Evolutionary conservation across 2,329 filamentous ascomycete species (phyloP).

Genomic region (Monilinia fructicola): DNA sequence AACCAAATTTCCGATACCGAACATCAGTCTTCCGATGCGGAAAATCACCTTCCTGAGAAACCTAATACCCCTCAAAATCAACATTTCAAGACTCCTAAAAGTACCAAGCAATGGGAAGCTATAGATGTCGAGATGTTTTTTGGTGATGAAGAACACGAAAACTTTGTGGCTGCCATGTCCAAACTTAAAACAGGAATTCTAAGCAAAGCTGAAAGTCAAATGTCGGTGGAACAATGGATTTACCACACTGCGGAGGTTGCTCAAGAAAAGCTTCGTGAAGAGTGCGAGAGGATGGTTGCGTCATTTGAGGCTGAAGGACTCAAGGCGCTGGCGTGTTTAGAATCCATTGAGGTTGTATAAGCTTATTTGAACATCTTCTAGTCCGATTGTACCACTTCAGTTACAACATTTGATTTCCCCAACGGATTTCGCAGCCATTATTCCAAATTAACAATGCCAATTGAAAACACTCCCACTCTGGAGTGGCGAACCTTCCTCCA

Average conservation of each 20-base stretch:
- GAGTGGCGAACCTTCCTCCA: too few relatives aligned
- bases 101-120: constrained; percentile 64
- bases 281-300: constrained; percentile 81
- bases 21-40: constrained; percentile 75
- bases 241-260: constrained; percentile 75
- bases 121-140: constrained; percentile 75
- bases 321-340: constrained; percentile 73
- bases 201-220: constrained; percentile 74
- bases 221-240: constrained; percentile 96
- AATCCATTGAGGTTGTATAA: constrained; percentile 43
- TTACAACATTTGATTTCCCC: too few relatives aligned
- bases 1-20: constrained; percentile 65
- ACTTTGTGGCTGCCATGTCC: constrained; percentile 44
- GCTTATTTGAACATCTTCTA: neutral
- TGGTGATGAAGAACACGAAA: constrained; percentile 41
- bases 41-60: constrained; percentile 60
- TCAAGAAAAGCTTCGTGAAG: constrained; percentile 73
- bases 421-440: too few relatives aligned
- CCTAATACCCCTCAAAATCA: constrained; percentile 53
- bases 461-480: too few relatives aligned
- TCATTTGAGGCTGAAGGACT: constrained; percentile 81
- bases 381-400: too few relatives aligned
- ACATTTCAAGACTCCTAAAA: constrained; percentile 57
- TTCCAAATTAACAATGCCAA: too few relatives aligned
- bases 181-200: constrained; percentile 60